A percentile compares a stretch with the other conserved stretches of the same genome.
Conservation (phyloP, 805 yeast species). For the Cyberlindnera saturnus region DNA sequence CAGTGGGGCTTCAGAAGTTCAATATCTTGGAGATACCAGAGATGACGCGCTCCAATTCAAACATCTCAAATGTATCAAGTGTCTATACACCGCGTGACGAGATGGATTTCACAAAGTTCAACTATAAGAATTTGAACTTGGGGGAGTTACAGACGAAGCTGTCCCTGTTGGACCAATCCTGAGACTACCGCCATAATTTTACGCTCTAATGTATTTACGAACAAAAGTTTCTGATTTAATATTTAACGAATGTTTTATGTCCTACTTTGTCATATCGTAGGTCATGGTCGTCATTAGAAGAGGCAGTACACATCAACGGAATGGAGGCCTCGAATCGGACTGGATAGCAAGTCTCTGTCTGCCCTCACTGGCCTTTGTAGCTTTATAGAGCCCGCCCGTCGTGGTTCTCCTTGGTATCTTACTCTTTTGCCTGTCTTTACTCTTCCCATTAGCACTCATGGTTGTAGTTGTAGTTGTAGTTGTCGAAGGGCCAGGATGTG, state of each 20-base stretch:
- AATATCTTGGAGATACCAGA: conserved; percentile 16
- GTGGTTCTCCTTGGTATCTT: conserved; percentile 6
- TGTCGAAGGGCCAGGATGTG: conserved; percentile 19
- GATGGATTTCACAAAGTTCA: conserved; percentile 10
- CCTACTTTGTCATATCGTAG: not conserved
- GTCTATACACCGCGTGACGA: conserved; percentile 10
- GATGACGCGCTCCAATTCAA: conserved; percentile 21
- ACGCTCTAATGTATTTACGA: not conserved
- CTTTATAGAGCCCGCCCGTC: conserved; percentile 13
- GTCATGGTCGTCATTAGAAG: no score
- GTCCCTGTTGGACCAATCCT: conserved; percentile 7
- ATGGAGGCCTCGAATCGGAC: conserved; percentile 21
- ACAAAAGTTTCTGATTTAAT: not conserved
- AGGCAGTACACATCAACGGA: conserved; percentile 9
- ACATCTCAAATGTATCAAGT: conserved; percentile 7
- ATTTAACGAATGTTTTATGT: not conserved
- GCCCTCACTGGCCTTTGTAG: conserved; percentile 20
- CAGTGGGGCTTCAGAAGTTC: conserved; percentile 15
- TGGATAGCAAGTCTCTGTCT: conserved; percentile 10
- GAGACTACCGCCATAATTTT: not conserved
- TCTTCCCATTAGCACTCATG: not conserved
- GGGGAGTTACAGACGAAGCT: conserved; percentile 16
- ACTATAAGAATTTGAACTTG: conserved; percentile 16
- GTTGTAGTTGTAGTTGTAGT: not conserved
- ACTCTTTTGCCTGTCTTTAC: not conserved